phyloP scores from a whole-genome alignment of 2,329 filamentous ascomycete genomes.

The Epichloe elymi region DNA sequence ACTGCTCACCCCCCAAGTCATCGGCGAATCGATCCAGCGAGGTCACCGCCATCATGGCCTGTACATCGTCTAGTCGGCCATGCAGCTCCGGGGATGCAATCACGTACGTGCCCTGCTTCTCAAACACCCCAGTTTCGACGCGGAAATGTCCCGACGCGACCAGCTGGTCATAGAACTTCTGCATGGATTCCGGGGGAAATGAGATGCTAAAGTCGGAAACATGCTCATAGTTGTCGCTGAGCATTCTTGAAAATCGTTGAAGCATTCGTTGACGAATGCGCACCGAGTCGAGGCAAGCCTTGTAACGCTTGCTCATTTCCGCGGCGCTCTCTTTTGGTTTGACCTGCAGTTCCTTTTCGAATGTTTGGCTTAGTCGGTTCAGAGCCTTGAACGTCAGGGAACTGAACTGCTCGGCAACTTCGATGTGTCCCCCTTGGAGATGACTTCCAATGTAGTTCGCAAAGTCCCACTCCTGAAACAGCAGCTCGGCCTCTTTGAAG shows the following conservation, averaged over 20 bases:
- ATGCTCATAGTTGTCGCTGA: slow-evolving; percentile 92
- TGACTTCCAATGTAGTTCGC: slow-evolving; percentile 86
- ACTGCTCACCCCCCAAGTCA: slow-evolving; percentile 61
- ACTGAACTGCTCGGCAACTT: slow-evolving; percentile 95
- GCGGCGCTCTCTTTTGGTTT: slow-evolving; percentile 69
- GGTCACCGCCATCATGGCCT: slow-evolving; percentile 66
- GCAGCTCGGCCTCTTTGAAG: slow-evolving; percentile 94
- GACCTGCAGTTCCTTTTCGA: slow-evolving; percentile 78
- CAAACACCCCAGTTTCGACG: slow-evolving; percentile 57
- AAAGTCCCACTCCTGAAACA: slow-evolving; percentile 97
- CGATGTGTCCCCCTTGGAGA: slow-evolving; percentile 85
- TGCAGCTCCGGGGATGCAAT: slow-evolving; percentile 73
- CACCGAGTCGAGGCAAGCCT: slow-evolving; percentile 87
- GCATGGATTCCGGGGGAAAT: slow-evolving; percentile 51
- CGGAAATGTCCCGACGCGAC: slow-evolving; percentile 77
- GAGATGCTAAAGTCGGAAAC: slow-evolving; percentile 88
- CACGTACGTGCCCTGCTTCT: slow-evolving; percentile 65
- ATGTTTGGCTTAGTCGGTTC: slow-evolving; percentile 75
- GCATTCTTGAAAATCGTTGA: slow-evolving; percentile 82
- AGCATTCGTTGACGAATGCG: slow-evolving; percentile 92
- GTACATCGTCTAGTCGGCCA: slow-evolving; percentile 66
- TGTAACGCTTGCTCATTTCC: slow-evolving; percentile 96
- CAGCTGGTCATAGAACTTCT: slow-evolving; percentile 68
- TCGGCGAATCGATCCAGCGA: slow-evolving; percentile 45
- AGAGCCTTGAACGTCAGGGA: slow-evolving; percentile 88